phyloP scores from a whole-genome alignment of 2,329 filamentous ascomycete species.

The Epichloe hybrida region DNA sequence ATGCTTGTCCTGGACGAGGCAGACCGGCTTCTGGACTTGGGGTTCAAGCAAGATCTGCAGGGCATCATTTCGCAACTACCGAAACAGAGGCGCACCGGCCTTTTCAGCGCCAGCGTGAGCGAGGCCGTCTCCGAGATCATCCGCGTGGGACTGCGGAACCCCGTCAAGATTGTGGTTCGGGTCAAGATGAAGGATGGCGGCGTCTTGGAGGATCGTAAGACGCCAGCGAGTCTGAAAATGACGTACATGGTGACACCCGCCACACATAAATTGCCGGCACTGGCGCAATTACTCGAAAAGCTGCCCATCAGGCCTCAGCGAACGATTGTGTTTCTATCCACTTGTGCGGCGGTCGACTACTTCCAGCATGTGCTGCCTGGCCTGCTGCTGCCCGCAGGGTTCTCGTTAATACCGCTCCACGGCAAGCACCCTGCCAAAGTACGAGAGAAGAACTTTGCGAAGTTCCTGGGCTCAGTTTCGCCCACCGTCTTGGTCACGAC shows the following conservation, averaged over 20 bases:
- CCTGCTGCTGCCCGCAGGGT: slow-evolving; percentile 55
- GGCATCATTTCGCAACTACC: slow-evolving; percentile 73
- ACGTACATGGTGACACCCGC: slow-evolving; percentile 65
- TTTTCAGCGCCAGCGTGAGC: slow-evolving; percentile 93
- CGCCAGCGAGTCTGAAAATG: slow-evolving; percentile 87
- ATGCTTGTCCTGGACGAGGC: slow-evolving; percentile 89
- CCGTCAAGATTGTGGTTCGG: slow-evolving; percentile 87
- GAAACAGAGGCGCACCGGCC: slow-evolving; percentile 82
- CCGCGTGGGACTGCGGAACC: slow-evolving; percentile 80
- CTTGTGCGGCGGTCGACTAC: slow-evolving; percentile 90
- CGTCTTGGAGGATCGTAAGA: slow-evolving; percentile 64
- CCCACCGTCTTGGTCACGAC: slow-evolving; percentile 82
- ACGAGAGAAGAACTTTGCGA: slow-evolving; percentile 73
- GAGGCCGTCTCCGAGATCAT: slow-evolving; percentile 92
- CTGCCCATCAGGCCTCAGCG: slow-evolving; percentile 67
- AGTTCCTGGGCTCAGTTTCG: slow-evolving; percentile 60
- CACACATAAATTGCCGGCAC: slow-evolving; percentile 64
- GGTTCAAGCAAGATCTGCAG: slow-evolving; percentile 84
- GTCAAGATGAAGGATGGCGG: slow-evolving; percentile 63
- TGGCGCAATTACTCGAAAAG: slow-evolving; percentile 55
- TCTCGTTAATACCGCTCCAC: slow-evolving; percentile 67
- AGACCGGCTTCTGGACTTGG: slow-evolving; percentile 80
- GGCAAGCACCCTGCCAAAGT: slow-evolving; percentile 85
- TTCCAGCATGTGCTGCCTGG: slow-evolving; percentile 68
- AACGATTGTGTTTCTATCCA: slow-evolving; percentile 83